Percentiles rank a stretch among this genome's conserved stretches.
Evolutionary conservation across 805 yeast species (phyloP).

Genomic region (Scheffersomyces coipomensis): DNA sequence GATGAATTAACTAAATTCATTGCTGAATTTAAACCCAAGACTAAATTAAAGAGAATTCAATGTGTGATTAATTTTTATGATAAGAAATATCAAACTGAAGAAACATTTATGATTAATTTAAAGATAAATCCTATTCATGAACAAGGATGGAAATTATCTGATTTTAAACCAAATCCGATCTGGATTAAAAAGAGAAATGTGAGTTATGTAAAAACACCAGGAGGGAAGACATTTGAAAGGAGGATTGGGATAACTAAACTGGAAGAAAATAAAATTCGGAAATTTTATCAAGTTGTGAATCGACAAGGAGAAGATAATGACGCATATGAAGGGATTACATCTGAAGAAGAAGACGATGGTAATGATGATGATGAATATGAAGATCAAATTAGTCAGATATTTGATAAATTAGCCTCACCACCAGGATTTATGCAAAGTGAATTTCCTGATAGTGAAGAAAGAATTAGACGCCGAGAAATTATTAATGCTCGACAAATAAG

Average conservation of each 20-base stretch:
- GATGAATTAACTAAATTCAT: not conserved
- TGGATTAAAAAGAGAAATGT: not conserved
- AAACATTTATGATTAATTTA: constrained; percentile 22
- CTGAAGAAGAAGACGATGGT: not conserved
- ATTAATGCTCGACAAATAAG: constrained; percentile 20
- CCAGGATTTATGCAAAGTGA: constrained; percentile 41
- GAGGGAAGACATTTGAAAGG: constrained; percentile 3
- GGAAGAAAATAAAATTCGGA: constrained; percentile 12
- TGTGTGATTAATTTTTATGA: constrained; percentile 10
- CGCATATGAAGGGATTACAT: not conserved
- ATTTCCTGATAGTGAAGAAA: constrained; percentile 35
- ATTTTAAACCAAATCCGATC: constrained; percentile 22
- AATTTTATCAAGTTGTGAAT: constrained; percentile 12
- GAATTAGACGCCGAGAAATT: constrained; percentile 14
- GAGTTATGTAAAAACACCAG: not conserved
- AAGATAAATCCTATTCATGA: constrained; percentile 34
- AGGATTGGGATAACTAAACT: constrained; percentile 12
- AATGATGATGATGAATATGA: constrained; percentile 6
- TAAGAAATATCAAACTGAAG: constrained; percentile 16
- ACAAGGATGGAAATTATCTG: constrained; percentile 32
- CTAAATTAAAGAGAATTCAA: constrained; percentile 4
- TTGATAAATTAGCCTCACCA: constrained; percentile 37
- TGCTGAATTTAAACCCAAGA: constrained; percentile 2
- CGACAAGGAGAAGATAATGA: not conserved
- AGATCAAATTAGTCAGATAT: constrained; percentile 25